Evolutionary conservation across 2,329 filamentous ascomycete species (phyloP), one percentile per base, ranked within the genome.

Genomic region (Anthostomella pinea): DNA sequence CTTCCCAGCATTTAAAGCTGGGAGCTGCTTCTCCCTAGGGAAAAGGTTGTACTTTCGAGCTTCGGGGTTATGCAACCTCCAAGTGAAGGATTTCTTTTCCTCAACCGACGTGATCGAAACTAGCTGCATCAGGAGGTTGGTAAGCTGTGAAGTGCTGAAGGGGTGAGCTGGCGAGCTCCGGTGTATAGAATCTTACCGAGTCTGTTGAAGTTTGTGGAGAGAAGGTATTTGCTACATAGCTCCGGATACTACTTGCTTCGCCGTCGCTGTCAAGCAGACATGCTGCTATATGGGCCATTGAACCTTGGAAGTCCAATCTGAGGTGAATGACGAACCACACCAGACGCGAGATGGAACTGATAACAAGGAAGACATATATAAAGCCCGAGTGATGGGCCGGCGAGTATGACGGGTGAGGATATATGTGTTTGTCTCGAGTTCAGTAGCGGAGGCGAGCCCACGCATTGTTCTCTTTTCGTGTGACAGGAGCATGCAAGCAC

Each of bases 221-320:
- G 46, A 66, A 55, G 39, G 66, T 64, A 59, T 67, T 72, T 49
- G 68, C 67, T 68, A 76, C 73, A 71, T 73, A 68, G 50, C 63
- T 67, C 55, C 60, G 65, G 42, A 64, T 53, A 45, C 57, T 58
- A 38, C 51, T 47, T 24, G 49, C 49, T 26, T 66, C 66, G 42
- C 62, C 56, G 51, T 73, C 70, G 40, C 59, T 56, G 51, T 71
- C 68, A 49, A 72, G 63, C 64, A 81, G 68, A 58, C 77, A 79
- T 52, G 66, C 72, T 58, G 72, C 74, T 60, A 81, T 81, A 60
- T 82, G 78, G 62, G 76, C 75, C 77, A 81, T 81, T 60, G 59
- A 46, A 41, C 46, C 51, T 53, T 53, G 46, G 37, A 55, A 51
- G 52, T 45, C 51, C 46, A 52, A 52, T 49, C 43, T 49, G 48